These are phyloP conservation scores for Corynespora cassiicola DNA, from an alignment of 2,329 filamentous ascomycete species.

Conservation along the genomic window DNA sequence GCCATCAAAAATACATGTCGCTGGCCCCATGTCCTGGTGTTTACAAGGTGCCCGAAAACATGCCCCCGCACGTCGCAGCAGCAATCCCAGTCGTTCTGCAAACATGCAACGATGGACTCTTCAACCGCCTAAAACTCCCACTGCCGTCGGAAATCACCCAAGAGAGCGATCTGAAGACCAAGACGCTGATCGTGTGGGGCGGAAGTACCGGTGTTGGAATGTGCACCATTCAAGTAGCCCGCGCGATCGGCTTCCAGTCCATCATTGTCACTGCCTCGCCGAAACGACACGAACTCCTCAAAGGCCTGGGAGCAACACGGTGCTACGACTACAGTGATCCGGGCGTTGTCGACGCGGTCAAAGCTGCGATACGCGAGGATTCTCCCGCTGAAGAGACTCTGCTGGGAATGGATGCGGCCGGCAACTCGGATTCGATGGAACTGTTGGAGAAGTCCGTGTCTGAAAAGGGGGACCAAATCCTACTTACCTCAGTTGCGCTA, in stretches of 20 bases:
- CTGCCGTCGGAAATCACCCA: conserved; percentile 62
- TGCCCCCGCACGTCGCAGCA: conserved; percentile 52
- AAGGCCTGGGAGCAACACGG: conserved; percentile 13
- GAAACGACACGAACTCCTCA: conserved; percentile 10
- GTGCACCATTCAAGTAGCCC: conserved; percentile 10
- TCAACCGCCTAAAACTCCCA: conserved; percentile 55
- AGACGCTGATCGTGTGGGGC: conserved; percentile 20
- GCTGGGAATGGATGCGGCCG: conserved; percentile 6
- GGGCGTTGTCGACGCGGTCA: conserved; percentile 7
- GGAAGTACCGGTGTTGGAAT: conserved; percentile 15
- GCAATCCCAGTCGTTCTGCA: conserved; percentile 60
- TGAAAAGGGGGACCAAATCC: no score
- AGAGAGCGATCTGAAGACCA: conserved; percentile 43
- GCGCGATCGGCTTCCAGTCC: conserved; percentile 9
- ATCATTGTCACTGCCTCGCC: conserved; percentile 19
- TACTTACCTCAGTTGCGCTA: conserved; percentile 4
- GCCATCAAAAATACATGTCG: conserved; percentile 60
- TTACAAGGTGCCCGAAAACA: conserved; percentile 43
- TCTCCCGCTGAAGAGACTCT: no score
- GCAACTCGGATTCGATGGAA: background rate
- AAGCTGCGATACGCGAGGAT: conserved; percentile 7
- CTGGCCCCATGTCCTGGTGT: conserved; percentile 53
- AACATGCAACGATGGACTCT: conserved; percentile 62
- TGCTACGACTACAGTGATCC: conserved; percentile 13
- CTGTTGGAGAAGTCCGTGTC: background rate